Percentiles rank a stretch among this genome's conserved stretches.
Evolutionary conservation across 78 protist species (phyloP).

Genomic region (Guillardia theta): DNA sequence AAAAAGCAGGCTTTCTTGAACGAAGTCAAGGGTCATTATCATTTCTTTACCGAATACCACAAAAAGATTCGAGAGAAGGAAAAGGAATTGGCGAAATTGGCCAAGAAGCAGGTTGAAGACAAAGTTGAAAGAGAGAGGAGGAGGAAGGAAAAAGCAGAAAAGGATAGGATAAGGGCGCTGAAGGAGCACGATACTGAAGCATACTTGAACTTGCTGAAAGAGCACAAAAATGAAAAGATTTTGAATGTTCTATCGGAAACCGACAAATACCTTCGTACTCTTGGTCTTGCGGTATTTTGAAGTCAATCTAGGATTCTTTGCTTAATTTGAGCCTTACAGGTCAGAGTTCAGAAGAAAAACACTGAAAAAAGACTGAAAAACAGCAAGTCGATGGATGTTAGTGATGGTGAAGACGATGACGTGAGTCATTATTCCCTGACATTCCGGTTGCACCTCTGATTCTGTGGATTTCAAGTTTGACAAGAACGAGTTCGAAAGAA

Average conservation of each 20-base stretch:
- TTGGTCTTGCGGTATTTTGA: neutral
- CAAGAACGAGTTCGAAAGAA: neutral
- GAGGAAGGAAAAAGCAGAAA: neutral
- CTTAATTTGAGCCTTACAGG: neutral
- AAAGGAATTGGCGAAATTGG: neutral
- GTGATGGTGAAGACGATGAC: neutral
- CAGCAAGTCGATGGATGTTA: neutral
- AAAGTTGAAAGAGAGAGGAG: neutral
- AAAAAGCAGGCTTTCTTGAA: too few relatives aligned
- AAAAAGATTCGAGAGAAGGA: too few relatives aligned
- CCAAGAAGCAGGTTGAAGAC: neutral
- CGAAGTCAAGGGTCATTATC: too few relatives aligned
- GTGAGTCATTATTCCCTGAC: neutral
- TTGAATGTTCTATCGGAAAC: neutral
- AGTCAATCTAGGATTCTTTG: neutral
- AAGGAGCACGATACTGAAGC: conserved; percentile 44
- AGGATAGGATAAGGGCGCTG: conserved; percentile 38
- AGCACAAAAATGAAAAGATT: neutral
- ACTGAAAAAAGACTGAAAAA: neutral
- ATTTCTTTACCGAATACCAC: too few relatives aligned
- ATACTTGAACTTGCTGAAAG: neutral
- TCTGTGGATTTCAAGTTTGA: neutral
- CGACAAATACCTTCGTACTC: conserved; percentile 2
- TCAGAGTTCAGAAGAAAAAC: neutral
- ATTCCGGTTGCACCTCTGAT: neutral